Evolutionary conservation across 495 filamentous ascomycete genomes (phyloP), one percentile per base, ranked within the genome.

Genomic region (Podospora fimiseda): DNA sequence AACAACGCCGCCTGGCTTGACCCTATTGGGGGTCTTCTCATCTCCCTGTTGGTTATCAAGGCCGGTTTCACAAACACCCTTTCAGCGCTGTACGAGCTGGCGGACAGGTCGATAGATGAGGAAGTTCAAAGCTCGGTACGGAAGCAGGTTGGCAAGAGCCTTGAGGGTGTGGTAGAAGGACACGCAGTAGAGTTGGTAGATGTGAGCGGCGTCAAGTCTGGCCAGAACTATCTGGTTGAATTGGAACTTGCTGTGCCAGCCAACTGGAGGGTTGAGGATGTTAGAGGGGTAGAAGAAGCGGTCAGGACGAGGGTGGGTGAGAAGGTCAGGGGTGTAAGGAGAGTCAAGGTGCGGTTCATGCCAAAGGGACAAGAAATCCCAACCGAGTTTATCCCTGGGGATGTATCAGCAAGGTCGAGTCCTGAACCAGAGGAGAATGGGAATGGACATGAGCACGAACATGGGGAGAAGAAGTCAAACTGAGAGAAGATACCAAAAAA

Each of bases 181-280:
- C 60, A 73, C 15, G 63, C 79, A 56, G 76, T 90, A 14, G 78
- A 86, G 57, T 56, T 80, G 14, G 75, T 82, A 13, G 85, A 87
- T 23, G 80, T 97, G 2, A 84, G 87, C 40, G 93, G 93, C 48
- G 76, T 95, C 62, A 98, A 98, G 66, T 87, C 86, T 2, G 93
- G 93, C 22, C 93, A 96, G 70, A 98, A 95, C 67, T 96, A 93
- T 54, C 73, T 96, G 3, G 82, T 96, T 61, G 91, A 96, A 58
- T 56, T 97, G 22, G 88, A 93, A 61, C 66, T 96, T 39, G 87
- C 81, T 19, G 86, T 92, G 27, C 88, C 90, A 0, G 77, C 72
- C 2, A 66, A 69, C 15, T 90, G 85, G 86, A 82, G 85, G 0
- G 71, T 97, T 7, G 79, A 80, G 52, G 78, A 82, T 24, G 82